Evolutionary conservation across 2,329 filamentous ascomycete genomes (phyloP).

Genomic region (Sporothrix brunneoviolacea): DNA sequence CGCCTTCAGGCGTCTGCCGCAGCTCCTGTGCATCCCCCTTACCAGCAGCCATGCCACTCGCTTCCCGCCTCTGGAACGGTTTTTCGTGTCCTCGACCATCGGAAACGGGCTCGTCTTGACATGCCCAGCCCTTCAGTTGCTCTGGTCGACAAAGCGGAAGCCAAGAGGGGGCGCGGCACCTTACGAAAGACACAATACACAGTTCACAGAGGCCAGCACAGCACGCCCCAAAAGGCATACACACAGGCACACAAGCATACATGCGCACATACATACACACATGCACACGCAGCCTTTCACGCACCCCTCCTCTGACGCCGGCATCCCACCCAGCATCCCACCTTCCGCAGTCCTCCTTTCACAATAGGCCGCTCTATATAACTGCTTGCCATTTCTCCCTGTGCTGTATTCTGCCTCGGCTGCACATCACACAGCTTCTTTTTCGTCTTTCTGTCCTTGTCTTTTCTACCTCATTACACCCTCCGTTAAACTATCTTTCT

Average conservation of each 20-base stretch:
- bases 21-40: not conserved
- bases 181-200: not conserved
- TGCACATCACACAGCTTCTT: not conserved
- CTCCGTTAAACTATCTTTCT: slow-evolving; percentile 16
- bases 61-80: not conserved
- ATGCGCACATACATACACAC: not conserved
- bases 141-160: not conserved
- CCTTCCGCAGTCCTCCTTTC: not conserved
- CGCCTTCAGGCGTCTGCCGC: not conserved
- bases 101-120: no score
- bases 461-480: not conserved
- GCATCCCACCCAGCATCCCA: slow-evolving; percentile 3
- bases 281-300: not conserved
- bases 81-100: no score
- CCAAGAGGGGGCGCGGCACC: not conserved
- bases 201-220: not conserved
- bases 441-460: not conserved
- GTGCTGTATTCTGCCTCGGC: not conserved
- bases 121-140: not conserved
- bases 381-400: not conserved
- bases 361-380: not conserved
- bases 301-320: not conserved
- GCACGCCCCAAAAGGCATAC: not conserved
- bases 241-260: slow-evolving; percentile 1
- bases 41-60: not conserved